Percentiles rank a stretch among this genome's conserved stretches.
phyloP scores from a whole-genome alignment of 441 rosid species.

The Eruca vesicaria region DNA sequence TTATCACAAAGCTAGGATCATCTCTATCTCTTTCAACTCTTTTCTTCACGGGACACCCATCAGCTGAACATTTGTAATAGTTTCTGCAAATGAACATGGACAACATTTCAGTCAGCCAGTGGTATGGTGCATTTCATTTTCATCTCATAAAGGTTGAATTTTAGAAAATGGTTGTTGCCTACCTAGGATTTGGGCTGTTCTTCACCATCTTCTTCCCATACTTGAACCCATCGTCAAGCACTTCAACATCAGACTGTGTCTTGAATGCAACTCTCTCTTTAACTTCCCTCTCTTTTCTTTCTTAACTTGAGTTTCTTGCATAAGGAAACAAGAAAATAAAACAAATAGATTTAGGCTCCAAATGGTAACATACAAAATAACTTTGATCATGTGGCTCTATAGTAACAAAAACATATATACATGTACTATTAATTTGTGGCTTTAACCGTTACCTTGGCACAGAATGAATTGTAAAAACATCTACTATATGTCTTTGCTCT shows the following conservation, averaged over 20 bases:
- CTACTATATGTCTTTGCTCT: background rate
- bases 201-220: background rate
- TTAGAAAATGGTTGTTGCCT: background rate
- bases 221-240: background rate
- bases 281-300: background rate
- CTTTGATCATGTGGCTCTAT: background rate
- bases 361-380: background rate
- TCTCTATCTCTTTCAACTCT: background rate
- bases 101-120: background rate
- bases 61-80: background rate
- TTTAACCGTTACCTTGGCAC: background rate
- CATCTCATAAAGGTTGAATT: slow-evolving; percentile 7
- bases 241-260: background rate
- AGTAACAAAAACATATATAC: background rate
- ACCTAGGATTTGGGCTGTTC: background rate
- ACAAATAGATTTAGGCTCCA: background rate
- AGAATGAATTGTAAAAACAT: background rate
- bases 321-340: background rate
- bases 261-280: background rate
- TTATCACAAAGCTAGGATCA: background rate
- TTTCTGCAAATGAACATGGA: background rate
- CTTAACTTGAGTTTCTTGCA: background rate
- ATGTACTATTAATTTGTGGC: background rate
- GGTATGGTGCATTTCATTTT: background rate
- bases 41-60: background rate